Evolutionary conservation across 768 basidiomycete genomes (phyloP).

Genomic region (Xanthoconium purpureum): DNA sequence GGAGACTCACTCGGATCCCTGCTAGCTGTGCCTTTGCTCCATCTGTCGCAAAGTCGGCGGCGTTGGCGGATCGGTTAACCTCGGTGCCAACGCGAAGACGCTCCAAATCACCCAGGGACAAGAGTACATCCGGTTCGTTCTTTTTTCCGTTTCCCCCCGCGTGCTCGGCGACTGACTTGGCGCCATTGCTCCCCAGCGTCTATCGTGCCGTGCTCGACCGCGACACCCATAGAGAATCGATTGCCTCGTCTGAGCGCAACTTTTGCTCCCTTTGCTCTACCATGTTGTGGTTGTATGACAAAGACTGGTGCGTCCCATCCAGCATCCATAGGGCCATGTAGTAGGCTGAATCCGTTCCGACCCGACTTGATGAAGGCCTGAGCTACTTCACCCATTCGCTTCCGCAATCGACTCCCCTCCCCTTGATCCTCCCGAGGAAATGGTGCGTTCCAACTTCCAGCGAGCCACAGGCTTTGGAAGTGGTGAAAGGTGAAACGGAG

Average conservation of each 20-base stretch:
- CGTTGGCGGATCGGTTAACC: not conserved
- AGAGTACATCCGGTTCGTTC: constrained; percentile 39
- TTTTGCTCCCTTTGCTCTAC: constrained; percentile 63
- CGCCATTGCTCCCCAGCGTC: constrained; percentile 17
- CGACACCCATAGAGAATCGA: constrained; percentile 46
- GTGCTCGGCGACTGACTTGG: not conserved
- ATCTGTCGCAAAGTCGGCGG: constrained; percentile 37
- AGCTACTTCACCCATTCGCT: constrained; percentile 64
- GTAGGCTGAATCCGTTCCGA: too few species aligned
- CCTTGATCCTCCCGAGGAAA: constrained; percentile 46
- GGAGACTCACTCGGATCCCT: not conserved
- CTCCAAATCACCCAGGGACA: not conserved
- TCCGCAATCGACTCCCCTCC: constrained; percentile 61
- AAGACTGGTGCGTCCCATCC: constrained; percentile 41
- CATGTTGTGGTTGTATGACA: constrained; percentile 67
- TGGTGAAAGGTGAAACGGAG: too few species aligned
- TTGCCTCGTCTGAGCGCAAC: constrained; percentile 54
- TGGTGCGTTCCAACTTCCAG: constrained; percentile 37
- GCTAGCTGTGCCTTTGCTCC: constrained; percentile 56
- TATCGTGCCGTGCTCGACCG: constrained; percentile 37
- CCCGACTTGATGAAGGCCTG: constrained; percentile 43
- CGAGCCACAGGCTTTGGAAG: too few species aligned
- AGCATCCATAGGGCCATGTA: too few species aligned
- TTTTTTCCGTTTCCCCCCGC: too few species aligned
- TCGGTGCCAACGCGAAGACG: constrained; percentile 41